These are phyloP conservation scores for Neurospora sp. DNA, from an alignment of 495 filamentous ascomycete species.

Conservation along the genomic window DNA sequence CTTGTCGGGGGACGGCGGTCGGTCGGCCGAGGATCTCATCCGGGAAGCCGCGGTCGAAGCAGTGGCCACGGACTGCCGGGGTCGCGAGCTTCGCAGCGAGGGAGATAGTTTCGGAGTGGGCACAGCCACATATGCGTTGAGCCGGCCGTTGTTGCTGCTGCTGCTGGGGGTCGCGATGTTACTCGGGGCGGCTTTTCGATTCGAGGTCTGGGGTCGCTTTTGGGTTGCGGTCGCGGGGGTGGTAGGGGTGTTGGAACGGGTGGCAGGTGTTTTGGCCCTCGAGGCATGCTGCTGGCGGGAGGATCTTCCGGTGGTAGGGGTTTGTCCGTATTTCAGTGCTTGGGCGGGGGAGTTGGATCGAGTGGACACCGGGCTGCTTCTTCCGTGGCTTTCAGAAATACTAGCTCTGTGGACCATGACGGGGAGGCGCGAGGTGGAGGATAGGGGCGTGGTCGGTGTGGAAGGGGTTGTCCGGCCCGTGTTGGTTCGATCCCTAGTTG, in stretches of 20 bases:
- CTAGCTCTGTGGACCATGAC: conserved; percentile 33
- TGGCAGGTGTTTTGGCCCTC: conserved; percentile 27
- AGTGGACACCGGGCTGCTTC: conserved; percentile 33
- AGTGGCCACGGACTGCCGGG: conserved; percentile 66
- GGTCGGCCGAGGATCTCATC: conserved; percentile 37
- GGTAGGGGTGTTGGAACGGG: conserved; percentile 23
- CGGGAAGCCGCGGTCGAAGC: conserved; percentile 59
- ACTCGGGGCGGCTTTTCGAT: conserved; percentile 21
- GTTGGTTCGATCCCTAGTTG: not conserved
- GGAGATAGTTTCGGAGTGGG: conserved; percentile 48
- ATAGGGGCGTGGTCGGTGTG: conserved; percentile 20
- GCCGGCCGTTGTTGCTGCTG: conserved; percentile 18
- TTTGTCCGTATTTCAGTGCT: conserved; percentile 18
- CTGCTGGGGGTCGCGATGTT: conserved; percentile 20
- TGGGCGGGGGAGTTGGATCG: conserved; percentile 42
- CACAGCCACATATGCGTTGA: conserved; percentile 43
- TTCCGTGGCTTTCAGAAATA: conserved; percentile 27
- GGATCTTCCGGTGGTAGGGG: conserved; percentile 26
- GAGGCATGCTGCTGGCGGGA: conserved; percentile 25
- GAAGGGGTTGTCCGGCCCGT: conserved; percentile 16
- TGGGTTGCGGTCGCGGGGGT: conserved; percentile 6
- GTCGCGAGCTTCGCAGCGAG: conserved; percentile 70
- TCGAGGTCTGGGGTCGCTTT: conserved; percentile 28
- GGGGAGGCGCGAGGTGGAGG: conserved; percentile 33
- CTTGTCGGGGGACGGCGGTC: conserved; percentile 25